Evolutionary conservation across 2,329 filamentous ascomycete species (phyloP).

Genomic region (Exophiala mesophila): DNA sequence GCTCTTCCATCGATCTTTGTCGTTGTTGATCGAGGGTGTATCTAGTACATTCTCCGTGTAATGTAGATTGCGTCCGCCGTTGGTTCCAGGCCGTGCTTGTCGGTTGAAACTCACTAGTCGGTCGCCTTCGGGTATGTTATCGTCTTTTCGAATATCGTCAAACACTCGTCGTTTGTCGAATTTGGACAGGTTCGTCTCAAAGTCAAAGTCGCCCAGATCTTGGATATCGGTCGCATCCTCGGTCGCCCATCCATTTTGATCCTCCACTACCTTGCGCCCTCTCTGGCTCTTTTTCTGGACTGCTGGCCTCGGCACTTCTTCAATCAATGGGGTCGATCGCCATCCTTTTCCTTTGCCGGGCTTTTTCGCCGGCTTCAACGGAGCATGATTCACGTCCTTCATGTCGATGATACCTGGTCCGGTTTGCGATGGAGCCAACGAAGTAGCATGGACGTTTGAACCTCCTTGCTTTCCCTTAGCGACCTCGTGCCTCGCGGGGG

Average conservation of each 20-base stretch:
- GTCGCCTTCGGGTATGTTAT: constrained; percentile 81
- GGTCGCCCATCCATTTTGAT: constrained; percentile 84
- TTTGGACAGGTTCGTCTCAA: constrained; percentile 80
- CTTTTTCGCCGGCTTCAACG: constrained; percentile 28
- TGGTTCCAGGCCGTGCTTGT: constrained; percentile 58
- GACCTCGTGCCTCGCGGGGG: constrained; percentile 2
- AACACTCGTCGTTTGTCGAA: constrained; percentile 93
- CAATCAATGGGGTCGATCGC: constrained; percentile 62
- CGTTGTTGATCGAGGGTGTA: constrained; percentile 37
- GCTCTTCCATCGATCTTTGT: constrained; percentile 58
- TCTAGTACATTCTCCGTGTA: constrained; percentile 89
- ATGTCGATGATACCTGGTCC: constrained; percentile 29
- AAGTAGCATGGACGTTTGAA: constrained; percentile 27
- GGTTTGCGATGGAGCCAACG: constrained; percentile 33
- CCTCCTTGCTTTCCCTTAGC: constrained; percentile 28
- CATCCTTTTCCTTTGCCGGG: constrained; percentile 56
- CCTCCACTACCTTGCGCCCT: constrained; percentile 44
- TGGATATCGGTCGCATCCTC: constrained; percentile 94
- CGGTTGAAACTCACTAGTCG: constrained; percentile 89
- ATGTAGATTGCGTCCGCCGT: constrained; percentile 83
- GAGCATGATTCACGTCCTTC: constrained; percentile 32
- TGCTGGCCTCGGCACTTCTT: constrained; percentile 50
- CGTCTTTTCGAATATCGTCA: constrained; percentile 83
- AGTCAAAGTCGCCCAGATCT: constrained; percentile 92
- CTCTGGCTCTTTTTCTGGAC: constrained; percentile 43